Percentiles rank a stretch among this genome's conserved stretches.
These are phyloP conservation scores for Penicillium palitans DNA, from an alignment of 2,329 filamentous ascomycete genomes.

Conservation along the genomic window DNA sequence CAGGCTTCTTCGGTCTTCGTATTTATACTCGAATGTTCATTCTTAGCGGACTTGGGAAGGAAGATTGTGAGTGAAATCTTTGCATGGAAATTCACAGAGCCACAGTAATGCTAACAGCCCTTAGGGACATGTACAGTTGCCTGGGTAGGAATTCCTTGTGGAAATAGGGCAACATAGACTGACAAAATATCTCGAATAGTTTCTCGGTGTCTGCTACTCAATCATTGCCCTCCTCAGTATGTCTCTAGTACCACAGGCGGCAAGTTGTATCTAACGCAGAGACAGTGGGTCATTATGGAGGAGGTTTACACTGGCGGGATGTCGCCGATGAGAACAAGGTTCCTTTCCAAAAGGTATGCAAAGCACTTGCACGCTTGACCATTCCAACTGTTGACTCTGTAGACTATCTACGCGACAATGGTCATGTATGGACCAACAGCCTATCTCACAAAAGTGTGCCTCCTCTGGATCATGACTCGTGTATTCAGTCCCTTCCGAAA, in stretches of 20 bases:
- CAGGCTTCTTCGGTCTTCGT: constrained; percentile 27
- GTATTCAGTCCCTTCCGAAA: constrained; percentile 47
- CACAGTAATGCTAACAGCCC: not conserved
- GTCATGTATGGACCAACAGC: constrained; percentile 51
- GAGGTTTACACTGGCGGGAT: constrained; percentile 40
- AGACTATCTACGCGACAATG: constrained; percentile 47
- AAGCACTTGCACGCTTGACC: not conserved
- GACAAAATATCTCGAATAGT: constrained; percentile 5
- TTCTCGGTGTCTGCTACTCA: constrained; percentile 28
- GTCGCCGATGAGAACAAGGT: constrained; percentile 32
- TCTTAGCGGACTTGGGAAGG: constrained; percentile 25
- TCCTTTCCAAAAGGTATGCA: constrained; percentile 39
- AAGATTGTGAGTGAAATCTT: constrained; percentile 28
- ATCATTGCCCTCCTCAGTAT: constrained; percentile 27
- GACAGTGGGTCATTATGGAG: constrained; percentile 37
- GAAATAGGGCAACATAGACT: not conserved
- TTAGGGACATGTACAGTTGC: constrained; percentile 22
- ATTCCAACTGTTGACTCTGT: not conserved
- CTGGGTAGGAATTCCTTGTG: constrained; percentile 4
- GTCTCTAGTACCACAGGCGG: constrained; percentile 3
- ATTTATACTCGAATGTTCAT: constrained; percentile 28
- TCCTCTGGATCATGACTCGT: constrained; percentile 47
- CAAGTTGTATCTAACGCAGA: constrained; percentile 6
- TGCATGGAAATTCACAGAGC: not conserved
- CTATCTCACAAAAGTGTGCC: constrained; percentile 46